Evolutionary conservation across 2,329 filamentous ascomycete genomes (phyloP).

Genomic region (Bipolaris cookei): DNA sequence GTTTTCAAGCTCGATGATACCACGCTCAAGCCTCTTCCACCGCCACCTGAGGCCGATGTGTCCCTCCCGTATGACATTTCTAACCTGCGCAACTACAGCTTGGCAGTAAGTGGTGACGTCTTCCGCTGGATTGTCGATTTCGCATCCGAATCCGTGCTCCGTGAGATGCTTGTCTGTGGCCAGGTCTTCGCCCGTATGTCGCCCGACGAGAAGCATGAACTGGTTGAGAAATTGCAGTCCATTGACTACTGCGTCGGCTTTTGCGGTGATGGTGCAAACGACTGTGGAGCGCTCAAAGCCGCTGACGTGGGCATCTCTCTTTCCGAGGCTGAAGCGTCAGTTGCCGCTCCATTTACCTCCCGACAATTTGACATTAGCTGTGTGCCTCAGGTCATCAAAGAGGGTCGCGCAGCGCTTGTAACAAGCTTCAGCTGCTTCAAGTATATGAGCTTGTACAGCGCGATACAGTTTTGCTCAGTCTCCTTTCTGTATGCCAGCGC

Average conservation of each 20-base stretch:
- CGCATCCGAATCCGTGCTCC: constrained; percentile 78
- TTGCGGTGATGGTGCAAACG: constrained; percentile 96
- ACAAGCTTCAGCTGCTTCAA: constrained; percentile 99
- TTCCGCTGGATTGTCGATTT: constrained; percentile 97
- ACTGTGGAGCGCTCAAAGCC: constrained; percentile 94
- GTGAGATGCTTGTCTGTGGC: constrained; percentile 85
- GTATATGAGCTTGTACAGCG: constrained; percentile 98
- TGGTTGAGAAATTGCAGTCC: constrained; percentile 95
- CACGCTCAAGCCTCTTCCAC: constrained; percentile 78
- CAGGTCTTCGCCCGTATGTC: constrained; percentile 99
- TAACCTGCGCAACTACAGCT: constrained; percentile 81
- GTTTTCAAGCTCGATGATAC: constrained; percentile 77
- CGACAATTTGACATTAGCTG: constrained; percentile 96
- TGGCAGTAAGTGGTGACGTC: constrained; percentile 90
- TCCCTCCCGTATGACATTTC: constrained; percentile 85
- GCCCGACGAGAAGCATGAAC: constrained; percentile 96
- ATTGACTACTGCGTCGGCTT: constrained; percentile 96
- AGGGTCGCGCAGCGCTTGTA: constrained; percentile 92
- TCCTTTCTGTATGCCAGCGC: constrained; percentile 94
- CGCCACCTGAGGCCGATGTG: constrained; percentile 73
- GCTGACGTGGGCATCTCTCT: constrained; percentile 97
- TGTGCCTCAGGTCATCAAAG: constrained; percentile 88
- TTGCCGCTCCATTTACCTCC: constrained; percentile 97
- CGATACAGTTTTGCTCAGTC: constrained; percentile 98
- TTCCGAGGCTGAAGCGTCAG: constrained; percentile 95